phyloP scores from a whole-genome alignment of 441 rosid species.

The Croton laevigatus region DNA sequence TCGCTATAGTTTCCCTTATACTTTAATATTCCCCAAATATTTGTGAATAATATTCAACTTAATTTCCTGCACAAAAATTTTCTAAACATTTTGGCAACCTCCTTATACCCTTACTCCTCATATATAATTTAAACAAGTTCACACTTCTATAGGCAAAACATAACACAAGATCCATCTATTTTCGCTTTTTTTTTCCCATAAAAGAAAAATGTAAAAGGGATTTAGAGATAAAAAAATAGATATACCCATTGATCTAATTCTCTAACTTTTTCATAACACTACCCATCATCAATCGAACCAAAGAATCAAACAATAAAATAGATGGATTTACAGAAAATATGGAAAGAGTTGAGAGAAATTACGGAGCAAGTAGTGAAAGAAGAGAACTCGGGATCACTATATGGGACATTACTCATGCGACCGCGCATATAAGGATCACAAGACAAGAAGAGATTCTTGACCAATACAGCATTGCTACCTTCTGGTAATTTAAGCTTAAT shows the following conservation, averaged over 20 bases:
- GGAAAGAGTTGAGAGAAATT: not conserved
- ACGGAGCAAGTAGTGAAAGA: slow-evolving; percentile 38
- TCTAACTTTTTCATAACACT: not conserved
- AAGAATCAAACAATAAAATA: not conserved
- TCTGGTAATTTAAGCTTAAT: slow-evolving; percentile 37
- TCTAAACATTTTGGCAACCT: no score
- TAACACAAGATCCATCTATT: no score
- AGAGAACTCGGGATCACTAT: slow-evolving; percentile 19
- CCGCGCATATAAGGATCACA: slow-evolving; percentile 63
- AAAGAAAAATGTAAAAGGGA: slow-evolving; percentile 5
- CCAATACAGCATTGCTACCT: slow-evolving; percentile 38
- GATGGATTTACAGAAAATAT: not conserved
- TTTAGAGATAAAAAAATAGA: not conserved
- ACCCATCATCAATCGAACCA: slow-evolving; percentile 8
- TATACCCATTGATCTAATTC: not conserved
- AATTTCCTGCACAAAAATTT: no score
- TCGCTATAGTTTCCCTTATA: no score
- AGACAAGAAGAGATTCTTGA: slow-evolving; percentile 57
- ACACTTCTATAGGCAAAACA: no score
- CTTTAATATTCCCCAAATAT: no score
- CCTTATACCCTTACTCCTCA: no score
- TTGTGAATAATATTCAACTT: no score
- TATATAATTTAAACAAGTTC: no score
- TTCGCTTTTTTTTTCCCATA: no score
- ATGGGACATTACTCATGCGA: slow-evolving; percentile 26